phyloP scores from a whole-genome alignment of 192 early-diverging fungal genomes.

The Rhizoclosmatium globosum region DNA sequence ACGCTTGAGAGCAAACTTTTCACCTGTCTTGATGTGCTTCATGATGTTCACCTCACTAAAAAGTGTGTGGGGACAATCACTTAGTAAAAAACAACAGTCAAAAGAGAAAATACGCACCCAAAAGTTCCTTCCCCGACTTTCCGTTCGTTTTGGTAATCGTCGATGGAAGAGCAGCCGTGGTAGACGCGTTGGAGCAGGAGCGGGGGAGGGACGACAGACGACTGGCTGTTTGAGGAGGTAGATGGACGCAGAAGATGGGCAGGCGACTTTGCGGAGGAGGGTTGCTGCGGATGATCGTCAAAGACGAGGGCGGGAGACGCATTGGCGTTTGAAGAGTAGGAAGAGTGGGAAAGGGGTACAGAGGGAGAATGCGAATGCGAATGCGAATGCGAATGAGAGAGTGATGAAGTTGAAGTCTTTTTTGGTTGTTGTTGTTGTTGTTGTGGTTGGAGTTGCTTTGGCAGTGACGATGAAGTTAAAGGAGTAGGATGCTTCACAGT shows the following conservation, averaged over 20 bases:
- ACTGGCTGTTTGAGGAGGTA: background rate
- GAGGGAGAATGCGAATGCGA: background rate
- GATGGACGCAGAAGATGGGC: background rate
- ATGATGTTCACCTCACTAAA: slow-evolving; percentile 91
- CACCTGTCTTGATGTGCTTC: slow-evolving; percentile 64
- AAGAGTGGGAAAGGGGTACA: background rate
- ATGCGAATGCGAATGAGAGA: background rate
- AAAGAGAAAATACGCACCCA: slow-evolving; percentile 62
- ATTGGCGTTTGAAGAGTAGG: background rate
- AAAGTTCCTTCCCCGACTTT: slow-evolving; percentile 97
- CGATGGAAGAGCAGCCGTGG: slow-evolving; percentile 36
- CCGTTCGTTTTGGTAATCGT: slow-evolving; percentile 80
- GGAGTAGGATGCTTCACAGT: too few relatives aligned
- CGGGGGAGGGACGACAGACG: background rate
- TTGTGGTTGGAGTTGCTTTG: background rate
- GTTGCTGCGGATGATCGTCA: background rate
- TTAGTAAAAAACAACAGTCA: slow-evolving; percentile 5
- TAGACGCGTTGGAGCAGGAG: background rate
- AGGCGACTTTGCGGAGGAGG: background rate
- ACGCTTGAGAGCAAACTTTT: slow-evolving; percentile 87
- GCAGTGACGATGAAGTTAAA: background rate
- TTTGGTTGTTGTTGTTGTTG: background rate
- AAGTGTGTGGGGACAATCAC: slow-evolving; percentile 1
- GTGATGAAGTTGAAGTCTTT: background rate
- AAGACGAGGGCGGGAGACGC: background rate